Conservation (phyloP, 148 eudicot species). For the Rhododendron molle region DNA sequence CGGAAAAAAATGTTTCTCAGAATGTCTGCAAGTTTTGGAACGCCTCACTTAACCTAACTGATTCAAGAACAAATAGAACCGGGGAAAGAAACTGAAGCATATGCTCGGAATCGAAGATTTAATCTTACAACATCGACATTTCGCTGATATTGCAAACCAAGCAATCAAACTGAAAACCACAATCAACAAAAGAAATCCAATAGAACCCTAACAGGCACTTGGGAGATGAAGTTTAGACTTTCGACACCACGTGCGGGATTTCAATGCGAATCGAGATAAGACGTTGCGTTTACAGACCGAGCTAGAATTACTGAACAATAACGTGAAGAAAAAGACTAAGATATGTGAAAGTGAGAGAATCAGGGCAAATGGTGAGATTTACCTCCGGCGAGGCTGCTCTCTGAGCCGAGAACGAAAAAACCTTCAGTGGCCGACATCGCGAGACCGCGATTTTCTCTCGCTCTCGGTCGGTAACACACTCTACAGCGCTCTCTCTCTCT, state of each 20-base stretch:
- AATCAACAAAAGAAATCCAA: background rate
- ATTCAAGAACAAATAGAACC: background rate
- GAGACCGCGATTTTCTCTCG: background rate
- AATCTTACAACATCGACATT: background rate
- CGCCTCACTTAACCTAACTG: background rate
- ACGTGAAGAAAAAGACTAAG: background rate
- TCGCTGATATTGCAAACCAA: background rate
- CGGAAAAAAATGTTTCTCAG: background rate
- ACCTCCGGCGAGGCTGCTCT: constrained; percentile 16
- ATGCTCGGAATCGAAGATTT: background rate
- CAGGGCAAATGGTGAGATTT: background rate
- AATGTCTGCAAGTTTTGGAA: background rate
- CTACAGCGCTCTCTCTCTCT: background rate
- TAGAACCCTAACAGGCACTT: background rate
- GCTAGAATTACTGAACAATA: background rate
- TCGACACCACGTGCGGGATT: background rate
- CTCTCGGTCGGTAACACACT: background rate
- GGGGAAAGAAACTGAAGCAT: background rate
- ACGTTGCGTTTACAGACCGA: background rate
- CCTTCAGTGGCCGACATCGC: constrained; percentile 20
- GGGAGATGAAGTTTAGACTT: constrained; percentile 5
- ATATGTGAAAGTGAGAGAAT: background rate
- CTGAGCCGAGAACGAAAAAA: constrained; percentile 15
- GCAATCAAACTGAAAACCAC: background rate
- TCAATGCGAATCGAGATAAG: background rate